phyloP scores from a whole-genome alignment of 257 asterid species.

The Salvia miltiorrhiza region DNA sequence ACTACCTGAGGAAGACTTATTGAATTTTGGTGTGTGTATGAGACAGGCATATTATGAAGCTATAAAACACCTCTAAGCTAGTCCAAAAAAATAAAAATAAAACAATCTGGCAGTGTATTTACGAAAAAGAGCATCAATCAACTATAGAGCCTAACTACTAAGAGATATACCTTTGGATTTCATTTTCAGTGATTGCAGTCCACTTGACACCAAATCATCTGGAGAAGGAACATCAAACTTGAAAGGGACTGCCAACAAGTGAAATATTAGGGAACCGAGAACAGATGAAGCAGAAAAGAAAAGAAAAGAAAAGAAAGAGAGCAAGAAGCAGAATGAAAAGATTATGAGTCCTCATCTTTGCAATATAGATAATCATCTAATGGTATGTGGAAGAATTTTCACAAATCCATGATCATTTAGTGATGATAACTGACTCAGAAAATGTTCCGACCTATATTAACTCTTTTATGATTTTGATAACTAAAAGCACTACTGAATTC shows the following conservation, averaged over 20 bases:
- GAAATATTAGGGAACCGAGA: slow-evolving; percentile 25
- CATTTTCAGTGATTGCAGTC: slow-evolving; percentile 47
- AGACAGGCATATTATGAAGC: slow-evolving; percentile 11
- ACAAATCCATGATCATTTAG: slow-evolving; percentile 22
- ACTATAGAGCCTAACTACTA: not conserved
- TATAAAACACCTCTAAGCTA: slow-evolving; percentile 18
- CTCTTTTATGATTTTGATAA: slow-evolving; percentile 52
- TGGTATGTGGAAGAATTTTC: not conserved
- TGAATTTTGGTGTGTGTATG: slow-evolving; percentile 22
- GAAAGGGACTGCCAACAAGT: slow-evolving; percentile 71
- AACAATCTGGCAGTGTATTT: not conserved
- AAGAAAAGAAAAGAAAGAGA: not conserved
- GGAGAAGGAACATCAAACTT: slow-evolving; percentile 81
- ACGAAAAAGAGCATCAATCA: slow-evolving; percentile 14
- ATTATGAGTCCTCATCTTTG: not conserved
- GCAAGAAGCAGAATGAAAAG: not conserved
- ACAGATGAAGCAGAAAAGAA: slow-evolving; percentile 13
- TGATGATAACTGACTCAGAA: slow-evolving; percentile 28
- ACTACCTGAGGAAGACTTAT: slow-evolving; percentile 31
- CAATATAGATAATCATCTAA: slow-evolving; percentile 25
- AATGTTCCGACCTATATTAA: slow-evolving; percentile 68
- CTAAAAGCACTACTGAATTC: slow-evolving; percentile 59
- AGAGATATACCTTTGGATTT: slow-evolving; percentile 51
- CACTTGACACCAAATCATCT: slow-evolving; percentile 69
- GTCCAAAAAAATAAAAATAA: not conserved